Evolutionary conservation across 805 yeast genomes (phyloP), one percentile per base, ranked within the genome.

Genomic region (Metschnikowia aberdeeniae): DNA sequence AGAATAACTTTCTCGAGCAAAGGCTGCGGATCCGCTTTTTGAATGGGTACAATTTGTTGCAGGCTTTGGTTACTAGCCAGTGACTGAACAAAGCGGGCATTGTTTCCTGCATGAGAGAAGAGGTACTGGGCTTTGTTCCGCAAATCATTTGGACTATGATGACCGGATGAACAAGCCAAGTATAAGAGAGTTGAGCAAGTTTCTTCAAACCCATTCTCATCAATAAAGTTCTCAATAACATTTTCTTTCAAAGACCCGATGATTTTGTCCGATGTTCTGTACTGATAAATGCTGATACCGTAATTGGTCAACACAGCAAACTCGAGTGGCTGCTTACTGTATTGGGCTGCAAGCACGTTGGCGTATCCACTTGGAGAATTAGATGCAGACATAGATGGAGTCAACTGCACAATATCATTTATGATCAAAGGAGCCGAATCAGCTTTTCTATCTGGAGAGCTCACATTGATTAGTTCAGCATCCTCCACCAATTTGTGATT

Each of bases 111-210:
- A 4, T 77, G 72, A 1, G 81, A 68, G 43, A 77, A 79, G 45
- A 75, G 68, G 31, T 73, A 66, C 26, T 74, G 77, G 0, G 81
- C 81, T 37, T 73, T 67, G 47, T 70, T 69, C 50, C 70, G 72
- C 54, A 63, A 53, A 50, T 67, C 73, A 43, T 63, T 86, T 0
- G 92, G 67, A 49, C 79, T 76, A 45, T 63, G 63, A 47, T 60
- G 61, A 5, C 81, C 81, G 52, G 78, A 78, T 45, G 87, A 82
- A 58, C 95, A 86, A 1, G 96, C 86, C 42, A 89, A 80, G 52
- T 86, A 85, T 41, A 93, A 72, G 9, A 97, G 86, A 1, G 93
- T 82, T 0, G 96, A 84, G 59, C 97, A 92, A 3, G 95, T 83
- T 62, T 95, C 99, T 42, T 86, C 82, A 42, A 83, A 76, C 5